Percentiles rank a stretch among this genome's conserved stretches.
phyloP scores from a whole-genome alignment of 352 stramenopile genomes.

The Phytopythium mirpurense region DNA sequence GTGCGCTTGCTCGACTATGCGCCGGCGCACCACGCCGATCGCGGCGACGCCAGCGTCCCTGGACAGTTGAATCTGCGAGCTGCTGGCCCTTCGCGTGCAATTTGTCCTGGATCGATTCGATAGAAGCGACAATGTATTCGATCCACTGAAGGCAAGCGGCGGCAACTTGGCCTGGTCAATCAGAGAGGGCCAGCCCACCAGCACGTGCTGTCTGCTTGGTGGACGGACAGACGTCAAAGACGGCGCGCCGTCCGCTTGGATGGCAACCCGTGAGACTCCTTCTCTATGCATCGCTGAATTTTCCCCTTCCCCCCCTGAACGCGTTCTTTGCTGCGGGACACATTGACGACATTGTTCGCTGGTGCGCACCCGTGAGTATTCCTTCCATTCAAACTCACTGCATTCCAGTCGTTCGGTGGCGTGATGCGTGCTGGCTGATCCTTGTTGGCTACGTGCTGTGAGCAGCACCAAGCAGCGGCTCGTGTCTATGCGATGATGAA shows the following conservation, averaged over 20 bases:
- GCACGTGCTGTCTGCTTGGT: too few species aligned
- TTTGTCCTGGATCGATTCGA: too few species aligned
- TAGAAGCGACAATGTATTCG: too few species aligned
- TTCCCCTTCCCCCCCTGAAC: background rate
- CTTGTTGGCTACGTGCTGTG: background rate
- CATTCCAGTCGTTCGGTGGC: too few species aligned
- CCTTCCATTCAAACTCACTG: background rate
- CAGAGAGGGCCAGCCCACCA: too few species aligned
- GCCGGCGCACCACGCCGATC: background rate
- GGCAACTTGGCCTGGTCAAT: too few species aligned
- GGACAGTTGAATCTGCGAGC: background rate
- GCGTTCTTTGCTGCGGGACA: constrained; percentile 1
- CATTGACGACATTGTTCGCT: background rate
- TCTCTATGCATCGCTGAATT: constrained; percentile 3
- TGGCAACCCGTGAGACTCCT: background rate
- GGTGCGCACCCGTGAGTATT: constrained; percentile 1
- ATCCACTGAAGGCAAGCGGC: too few species aligned
- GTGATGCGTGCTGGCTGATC: background rate
- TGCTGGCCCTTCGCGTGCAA: background rate
- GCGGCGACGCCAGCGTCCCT: too few species aligned
- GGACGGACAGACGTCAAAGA: background rate
- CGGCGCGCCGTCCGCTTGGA: background rate
- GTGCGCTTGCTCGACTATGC: background rate
- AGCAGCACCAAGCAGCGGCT: background rate
- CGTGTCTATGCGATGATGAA: constrained; percentile 6